phyloP scores from a whole-genome alignment of 306 rosid genomes.

The Quercus cerris region DNA sequence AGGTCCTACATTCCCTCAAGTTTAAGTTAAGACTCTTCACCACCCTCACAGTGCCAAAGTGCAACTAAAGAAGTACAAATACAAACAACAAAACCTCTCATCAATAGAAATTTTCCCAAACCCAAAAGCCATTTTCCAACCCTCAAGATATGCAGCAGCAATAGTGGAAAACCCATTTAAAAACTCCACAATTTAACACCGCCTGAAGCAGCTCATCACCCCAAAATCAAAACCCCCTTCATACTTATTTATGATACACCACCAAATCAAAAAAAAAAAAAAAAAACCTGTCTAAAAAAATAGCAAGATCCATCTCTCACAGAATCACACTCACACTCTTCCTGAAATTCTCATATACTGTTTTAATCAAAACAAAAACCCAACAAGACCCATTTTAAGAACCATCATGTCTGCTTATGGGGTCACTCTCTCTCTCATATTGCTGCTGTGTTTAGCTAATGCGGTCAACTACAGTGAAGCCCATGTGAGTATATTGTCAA shows the following conservation, averaged over 20 bases:
- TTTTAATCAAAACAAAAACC: slow-evolving; percentile 10
- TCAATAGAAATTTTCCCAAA: neutral
- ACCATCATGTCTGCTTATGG: slow-evolving; percentile 54
- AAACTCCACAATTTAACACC: slow-evolving; percentile 5
- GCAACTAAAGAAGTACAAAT: neutral
- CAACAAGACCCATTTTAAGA: slow-evolving; percentile 28
- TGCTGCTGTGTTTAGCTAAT: slow-evolving; percentile 48
- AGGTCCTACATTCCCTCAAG: neutral
- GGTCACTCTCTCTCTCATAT: slow-evolving; percentile 56
- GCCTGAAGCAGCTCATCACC: neutral
- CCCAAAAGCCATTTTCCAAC: neutral
- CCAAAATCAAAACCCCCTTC: neutral
- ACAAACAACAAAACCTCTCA: neutral
- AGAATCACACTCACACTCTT: neutral
- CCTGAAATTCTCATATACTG: slow-evolving; percentile 21
- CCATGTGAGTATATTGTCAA: slow-evolving; percentile 45
- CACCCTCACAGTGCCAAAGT: neutral
- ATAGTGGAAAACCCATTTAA: slow-evolving; percentile 11
- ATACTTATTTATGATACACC: slow-evolving; percentile 30
- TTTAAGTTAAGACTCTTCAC: no score
- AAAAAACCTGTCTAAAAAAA: slow-evolving; percentile 21
- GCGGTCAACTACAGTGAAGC: slow-evolving; percentile 27
- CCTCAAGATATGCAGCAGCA: neutral
- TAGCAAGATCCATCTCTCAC: slow-evolving; percentile 17
- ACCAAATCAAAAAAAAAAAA: neutral